Base-by-base conservation (phyloP, 2,329 filamentous ascomycete genomes). In the Lecanicillium sp. region DNA sequence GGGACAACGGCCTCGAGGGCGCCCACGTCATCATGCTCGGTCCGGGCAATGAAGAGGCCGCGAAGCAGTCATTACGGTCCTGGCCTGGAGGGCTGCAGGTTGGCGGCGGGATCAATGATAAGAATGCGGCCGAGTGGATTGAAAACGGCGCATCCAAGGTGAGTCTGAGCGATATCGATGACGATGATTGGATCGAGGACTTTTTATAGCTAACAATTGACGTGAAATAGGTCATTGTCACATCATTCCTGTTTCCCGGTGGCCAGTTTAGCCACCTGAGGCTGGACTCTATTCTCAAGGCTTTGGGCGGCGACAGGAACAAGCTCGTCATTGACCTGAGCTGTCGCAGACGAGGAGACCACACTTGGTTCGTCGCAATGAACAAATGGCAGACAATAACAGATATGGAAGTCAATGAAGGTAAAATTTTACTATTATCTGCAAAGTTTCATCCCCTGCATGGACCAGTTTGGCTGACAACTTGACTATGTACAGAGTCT, bases 321-420 rank as follows among this genome's bases (percentile, higher is more conserved):
- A 92, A 85, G 62, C 77, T 98, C 35, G 90, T 98, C 48, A 89
- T 98, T 57, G 92, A 98, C 56, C 74, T 98, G 17, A 95, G 88
- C 62, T 98, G 92, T 57, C 79, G 92, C 37, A 73, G 80, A 42
- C 81, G 80, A 43, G 83, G 73, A 28, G 66, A 70, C 4, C 70
- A 81, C 40, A 81, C 68, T 29, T 98, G 92, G 92, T 88, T 85
- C 53, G 92, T 98, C n/a, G 90, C 92, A 40, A 98, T 94, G 83
- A 86, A 98, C 62, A 94, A 94, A 60, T 98, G 92, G 92, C 92
- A 96, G 70, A 95, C 87, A 2, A 82, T 96, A 40, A 96, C 92
- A 2, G 86, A 95, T 53, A 94, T 95, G 80, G 87, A 95, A 57
- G 79, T 98, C 47, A 90, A 82, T 46, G 70, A 85, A 71, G 85